Evolutionary conservation across 176 grass and related monocot species (phyloP).

Genomic region (Pontederia crassipes): DNA sequence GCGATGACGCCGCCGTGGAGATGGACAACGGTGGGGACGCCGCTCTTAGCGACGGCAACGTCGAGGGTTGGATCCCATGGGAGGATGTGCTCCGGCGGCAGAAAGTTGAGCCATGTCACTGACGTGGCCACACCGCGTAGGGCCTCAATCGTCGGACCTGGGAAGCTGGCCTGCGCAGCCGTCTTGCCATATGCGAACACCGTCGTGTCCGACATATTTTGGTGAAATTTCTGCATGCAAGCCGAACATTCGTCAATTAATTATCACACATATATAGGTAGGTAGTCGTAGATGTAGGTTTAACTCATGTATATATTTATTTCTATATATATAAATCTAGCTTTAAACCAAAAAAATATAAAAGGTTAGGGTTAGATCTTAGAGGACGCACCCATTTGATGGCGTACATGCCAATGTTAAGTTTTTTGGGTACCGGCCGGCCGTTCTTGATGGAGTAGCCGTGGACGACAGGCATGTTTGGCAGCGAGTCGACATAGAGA

Average conservation of each 20-base stretch:
- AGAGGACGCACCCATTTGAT: conserved; percentile 55
- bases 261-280: too few species aligned
- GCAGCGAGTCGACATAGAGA: background rate
- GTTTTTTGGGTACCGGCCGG: conserved; percentile 45
- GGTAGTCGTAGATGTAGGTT: background rate
- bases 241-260: too few species aligned
- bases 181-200: conserved; percentile 58
- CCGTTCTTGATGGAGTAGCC: conserved; percentile 37
- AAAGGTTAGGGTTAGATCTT: too few species aligned
- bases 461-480: conserved; percentile 60
- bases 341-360: too few species aligned
- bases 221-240: conserved; percentile 59
- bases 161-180: conserved; percentile 36
- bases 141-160: conserved; percentile 64
- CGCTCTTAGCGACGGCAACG: conserved; percentile 5
- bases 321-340: too few species aligned
- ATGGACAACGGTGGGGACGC: conserved; percentile 71
- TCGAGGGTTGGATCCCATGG: conserved; percentile 41
- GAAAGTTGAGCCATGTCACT: conserved; percentile 64
- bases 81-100: conserved; percentile 44
- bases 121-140: conserved; percentile 34
- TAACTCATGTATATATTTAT: too few species aligned
- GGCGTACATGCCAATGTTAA: conserved; percentile 83
- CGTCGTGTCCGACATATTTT: conserved; percentile 34
- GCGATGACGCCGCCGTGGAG: conserved; percentile 78